Base-by-base conservation (phyloP, 75 land plant genomes). In the Cunninghamia lanceolata region DNA sequence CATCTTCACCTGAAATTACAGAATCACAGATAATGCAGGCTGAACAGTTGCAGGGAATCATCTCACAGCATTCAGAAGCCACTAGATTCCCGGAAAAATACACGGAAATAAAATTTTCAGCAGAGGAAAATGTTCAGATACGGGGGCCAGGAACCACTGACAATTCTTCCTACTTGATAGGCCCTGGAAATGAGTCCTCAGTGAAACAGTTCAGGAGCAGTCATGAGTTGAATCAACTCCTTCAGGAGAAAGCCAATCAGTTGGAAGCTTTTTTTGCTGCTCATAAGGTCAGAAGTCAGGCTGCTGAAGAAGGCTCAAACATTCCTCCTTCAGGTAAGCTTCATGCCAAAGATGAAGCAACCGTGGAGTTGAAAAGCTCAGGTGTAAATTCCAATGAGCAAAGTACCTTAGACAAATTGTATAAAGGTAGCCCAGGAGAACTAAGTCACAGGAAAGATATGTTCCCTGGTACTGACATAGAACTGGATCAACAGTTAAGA, bases 181-280 rank as follows among this genome's bases (percentile, higher is more conserved):
- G 47, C 3, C 82, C 45, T 80, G 82, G 10, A 80, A 9, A 43
- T 80, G 82, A 80, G 32, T 3, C 46, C 34, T 10, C 4, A 3
- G 82, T 45, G 34, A 80, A 80, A n/a, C 82, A 43, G 32, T 45
- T 11, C 30, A 42, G 42, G 82, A 80, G 34, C 52, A 45, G 46
- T 11, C 32, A 45, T 43, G 82, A 80, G 32, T 45, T 80, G 47
- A 80, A 80, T 80, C 82, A 80, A 80, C 32, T 43, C 15, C 52
- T 80, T 80, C 52, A 43, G 15, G 82, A 80, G 46, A 80, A 80
- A 80, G 50, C 82, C 82, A 43, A 45, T 80, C 82, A 80, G 30
- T 80, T 80, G 47, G 82, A 45, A 40, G 34, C 82, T 11, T 45
- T 11, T 45, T 80, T 80, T 45, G 47, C 82, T 80, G 82, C 82